Evolutionary conservation across 139 green algal genomes (phyloP).

Genomic region (Gonium pectorale): DNA sequence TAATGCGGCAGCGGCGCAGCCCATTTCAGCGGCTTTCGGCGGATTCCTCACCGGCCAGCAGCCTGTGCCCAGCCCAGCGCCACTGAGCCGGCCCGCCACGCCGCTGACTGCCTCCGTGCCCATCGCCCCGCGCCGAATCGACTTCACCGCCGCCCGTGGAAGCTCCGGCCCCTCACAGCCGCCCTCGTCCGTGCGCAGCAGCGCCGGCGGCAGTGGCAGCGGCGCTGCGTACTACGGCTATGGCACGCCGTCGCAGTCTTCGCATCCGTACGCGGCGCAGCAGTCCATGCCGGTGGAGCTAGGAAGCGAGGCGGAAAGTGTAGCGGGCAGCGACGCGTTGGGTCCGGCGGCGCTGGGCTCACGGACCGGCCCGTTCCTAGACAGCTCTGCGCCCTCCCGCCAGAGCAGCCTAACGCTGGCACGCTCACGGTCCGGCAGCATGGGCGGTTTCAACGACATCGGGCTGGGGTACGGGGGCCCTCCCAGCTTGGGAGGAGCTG

Average conservation of each 20-base stretch:
- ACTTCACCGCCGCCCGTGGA: neutral
- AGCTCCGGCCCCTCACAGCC: neutral
- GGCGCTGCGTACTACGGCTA: neutral
- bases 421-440: neutral
- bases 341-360: neutral
- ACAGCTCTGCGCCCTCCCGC: neutral
- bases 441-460: too few relatives aligned
- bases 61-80: neutral
- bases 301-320: neutral
- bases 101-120: neutral
- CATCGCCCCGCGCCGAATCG: conserved; percentile 23
- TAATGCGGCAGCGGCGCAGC: too few relatives aligned
- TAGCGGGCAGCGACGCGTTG: neutral
- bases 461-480: neutral
- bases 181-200: neutral
- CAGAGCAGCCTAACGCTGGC: neutral
- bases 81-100: neutral
- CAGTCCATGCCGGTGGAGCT: too few relatives aligned
- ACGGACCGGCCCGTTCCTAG: neutral
- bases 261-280: too few relatives aligned
- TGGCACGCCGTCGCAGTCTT: neutral
- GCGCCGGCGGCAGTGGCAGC: neutral
- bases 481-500: neutral
- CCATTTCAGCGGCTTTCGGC: neutral
- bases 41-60: neutral